Base-by-base conservation (phyloP, 1,139 yeast species). In the Yamadazyma sp. region DNA sequence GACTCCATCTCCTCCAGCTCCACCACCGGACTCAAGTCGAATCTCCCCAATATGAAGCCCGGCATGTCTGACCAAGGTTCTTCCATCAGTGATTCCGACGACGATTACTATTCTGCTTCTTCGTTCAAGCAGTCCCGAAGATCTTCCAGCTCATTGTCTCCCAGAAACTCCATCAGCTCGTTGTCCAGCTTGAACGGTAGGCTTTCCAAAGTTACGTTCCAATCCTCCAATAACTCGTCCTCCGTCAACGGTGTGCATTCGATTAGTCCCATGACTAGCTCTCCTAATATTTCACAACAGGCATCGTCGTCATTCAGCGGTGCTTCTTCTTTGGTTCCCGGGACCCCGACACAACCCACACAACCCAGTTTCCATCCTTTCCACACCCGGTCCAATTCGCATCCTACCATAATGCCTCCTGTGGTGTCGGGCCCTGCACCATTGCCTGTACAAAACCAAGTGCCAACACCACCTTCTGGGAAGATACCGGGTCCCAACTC, bases 131-230 rank as follows among this genome's bases (percentile, higher is more conserved):
- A 47, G 22, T 46, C 53, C 11, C 48, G 61, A 32, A 43, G 51
- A 20, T 55, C 56, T 27, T 55, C 66, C 7, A 61, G 58, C 42
- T 29, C 64, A 4, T 47, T 60, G 17, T 71, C 79, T 1, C 81
- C 81, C 2, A 61, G 79, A 37, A 64, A 64, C 38, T 75, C 81
- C 1, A 58, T 75, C 8, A 57, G 65, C 33, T 62, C 78, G 1
- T 48, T 77, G 33, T 66, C 72, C 38, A 72, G 76, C 42, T 55
- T 77, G 31, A 75, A 66, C 44, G 77, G 77, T 5, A 61, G 77
- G 43, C 56, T 72, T 33, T 55, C 55, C 45, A 61, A 62, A 36
- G 59, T 55, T 38, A 29, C 41, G 54, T 26, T 43, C 33, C 14
- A 31, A 31, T 26, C 18, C 12, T 9, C 25, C 29, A 20, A 12